Conservation (phyloP, 1,284 basidiomycete genomes). For the Papiliotrema nemorosa region DNA sequence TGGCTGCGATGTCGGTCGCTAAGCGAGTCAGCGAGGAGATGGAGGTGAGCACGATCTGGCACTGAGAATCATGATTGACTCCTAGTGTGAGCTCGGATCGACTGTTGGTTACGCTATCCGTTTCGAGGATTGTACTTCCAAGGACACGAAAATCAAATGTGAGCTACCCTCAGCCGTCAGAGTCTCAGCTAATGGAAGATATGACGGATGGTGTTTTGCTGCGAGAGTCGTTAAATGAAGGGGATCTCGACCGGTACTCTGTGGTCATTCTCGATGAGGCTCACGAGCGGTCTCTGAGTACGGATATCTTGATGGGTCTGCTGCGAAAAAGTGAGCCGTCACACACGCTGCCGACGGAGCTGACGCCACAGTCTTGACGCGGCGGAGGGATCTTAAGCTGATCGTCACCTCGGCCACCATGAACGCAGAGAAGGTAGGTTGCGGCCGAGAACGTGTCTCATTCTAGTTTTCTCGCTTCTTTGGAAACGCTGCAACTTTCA, state of each 20-base stretch:
- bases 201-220: constrained; percentile 98
- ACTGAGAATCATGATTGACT: background rate
- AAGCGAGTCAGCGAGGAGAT: constrained; percentile 97
- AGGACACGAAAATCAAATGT: constrained; percentile 95
- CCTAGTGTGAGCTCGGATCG: constrained; percentile 72
- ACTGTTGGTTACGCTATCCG: constrained; percentile 95
- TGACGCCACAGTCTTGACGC: constrained; percentile 67
- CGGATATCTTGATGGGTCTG: constrained; percentile 95
- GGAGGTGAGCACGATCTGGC: constrained; percentile 48
- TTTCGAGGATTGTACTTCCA: constrained; percentile 92
- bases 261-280: constrained; percentile 97
- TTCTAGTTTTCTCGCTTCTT: constrained; percentile 87
- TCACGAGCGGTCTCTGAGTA: constrained; percentile 91
- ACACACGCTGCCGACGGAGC: background rate
- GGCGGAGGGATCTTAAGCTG: constrained; percentile 86
- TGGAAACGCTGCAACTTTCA: constrained; percentile 90
- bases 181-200: constrained; percentile 53
- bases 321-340: constrained; percentile 73
- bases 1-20: constrained; percentile 97
- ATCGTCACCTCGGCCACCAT: constrained; percentile 99
- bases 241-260: constrained; percentile 89
- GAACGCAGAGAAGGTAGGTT: constrained; percentile 87
- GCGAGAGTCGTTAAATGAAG: constrained; percentile 91
- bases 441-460: background rate
- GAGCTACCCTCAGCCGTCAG: constrained; percentile 29